Base-by-base conservation (phyloP, 768 basidiomycete species). In the Tephrocybe sp. region DNA sequence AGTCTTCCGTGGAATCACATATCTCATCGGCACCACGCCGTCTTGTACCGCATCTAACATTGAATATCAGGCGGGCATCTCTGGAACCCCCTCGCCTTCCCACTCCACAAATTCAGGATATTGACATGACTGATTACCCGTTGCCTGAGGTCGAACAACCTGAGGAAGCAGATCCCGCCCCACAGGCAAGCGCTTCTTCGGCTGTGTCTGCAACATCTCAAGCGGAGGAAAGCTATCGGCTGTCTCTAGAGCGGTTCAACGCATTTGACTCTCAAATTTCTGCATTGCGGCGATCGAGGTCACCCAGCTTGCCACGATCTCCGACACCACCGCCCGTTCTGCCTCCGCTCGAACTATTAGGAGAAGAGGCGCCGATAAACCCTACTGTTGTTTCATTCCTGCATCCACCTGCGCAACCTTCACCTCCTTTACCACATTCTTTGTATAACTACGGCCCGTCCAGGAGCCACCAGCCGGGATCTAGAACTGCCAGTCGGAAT, bases 231-330 rank as follows among this genome's bases (percentile, higher is more conserved):
- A 56, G 61, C 26, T 70, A 76, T 30, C 71, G 76, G 18, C 56
- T 69, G 13, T 74, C 79, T 0, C 52, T 83, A 19, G 77, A 79
- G 27, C 74, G 78, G 26, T 80, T 81, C 55, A 76, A 72, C 63
- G 70, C 72, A 24, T 82, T 82, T 51, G 78, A 83, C 58, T 70
- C 69, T 44, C 72, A 82, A 42, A 81, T 80, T 37, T 72, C 76
- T 52, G 71, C 71, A 16, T 61, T 81, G 52, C 73, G 78, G 22
- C 69, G 66, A 47, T 74, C 72, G 28, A 66, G 67, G 40, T 61
- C 67, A 12, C 61, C 64, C 8, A 42, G 35, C 21, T 41, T 54
- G 0, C 51, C 64, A 21, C 62, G 63, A 8, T 55, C 62, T 2
- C 54, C 60, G 13, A 61, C 69, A 1, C 63, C 68, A 21, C 69